Conservation (phyloP, 257 asterid species). For the Primulina huaijiensis region DNA sequence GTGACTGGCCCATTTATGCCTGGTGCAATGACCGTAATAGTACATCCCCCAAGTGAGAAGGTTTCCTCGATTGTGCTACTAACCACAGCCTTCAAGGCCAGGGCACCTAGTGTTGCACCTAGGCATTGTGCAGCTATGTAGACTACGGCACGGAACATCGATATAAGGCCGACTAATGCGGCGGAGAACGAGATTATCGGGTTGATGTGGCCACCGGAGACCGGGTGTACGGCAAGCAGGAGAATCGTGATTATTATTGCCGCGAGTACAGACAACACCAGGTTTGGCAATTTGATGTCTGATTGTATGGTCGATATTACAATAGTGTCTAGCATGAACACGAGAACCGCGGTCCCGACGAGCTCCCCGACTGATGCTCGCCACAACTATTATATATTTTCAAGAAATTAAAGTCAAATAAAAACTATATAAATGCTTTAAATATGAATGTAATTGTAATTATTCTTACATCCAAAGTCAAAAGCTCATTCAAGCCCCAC, state of each 20-base stretch:
- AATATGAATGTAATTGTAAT: too few species aligned
- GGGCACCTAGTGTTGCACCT: constrained; percentile 66
- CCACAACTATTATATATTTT: constrained; percentile 47
- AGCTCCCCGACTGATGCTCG: constrained; percentile 75
- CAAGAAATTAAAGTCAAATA: not conserved
- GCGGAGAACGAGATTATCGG: constrained; percentile 81
- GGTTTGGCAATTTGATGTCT: constrained; percentile 51
- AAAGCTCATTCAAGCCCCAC: constrained; percentile 53
- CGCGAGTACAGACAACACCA: constrained; percentile 46
- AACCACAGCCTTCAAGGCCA: constrained; percentile 64
- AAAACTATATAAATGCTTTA: not conserved
- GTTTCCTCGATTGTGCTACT: constrained; percentile 33
- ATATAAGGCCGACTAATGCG: constrained; percentile 62
- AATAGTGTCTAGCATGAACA: constrained; percentile 63
- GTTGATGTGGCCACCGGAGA: constrained; percentile 84
- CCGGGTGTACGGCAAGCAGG: constrained; percentile 63
- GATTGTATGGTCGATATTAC: constrained; percentile 58
- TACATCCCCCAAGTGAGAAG: constrained; percentile 75
- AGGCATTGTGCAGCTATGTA: constrained; percentile 56
- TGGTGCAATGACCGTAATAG: constrained; percentile 42
- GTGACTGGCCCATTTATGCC: constrained; percentile 49
- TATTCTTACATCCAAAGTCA: constrained; percentile 44
- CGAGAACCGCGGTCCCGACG: constrained; percentile 61
- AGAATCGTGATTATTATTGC: constrained; percentile 54
- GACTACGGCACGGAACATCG: constrained; percentile 52